Evolutionary conservation across 2,329 filamentous ascomycete species (phyloP), one percentile per base, ranked within the genome.

Genomic region (Cladosporium austrohemisphaericum): DNA sequence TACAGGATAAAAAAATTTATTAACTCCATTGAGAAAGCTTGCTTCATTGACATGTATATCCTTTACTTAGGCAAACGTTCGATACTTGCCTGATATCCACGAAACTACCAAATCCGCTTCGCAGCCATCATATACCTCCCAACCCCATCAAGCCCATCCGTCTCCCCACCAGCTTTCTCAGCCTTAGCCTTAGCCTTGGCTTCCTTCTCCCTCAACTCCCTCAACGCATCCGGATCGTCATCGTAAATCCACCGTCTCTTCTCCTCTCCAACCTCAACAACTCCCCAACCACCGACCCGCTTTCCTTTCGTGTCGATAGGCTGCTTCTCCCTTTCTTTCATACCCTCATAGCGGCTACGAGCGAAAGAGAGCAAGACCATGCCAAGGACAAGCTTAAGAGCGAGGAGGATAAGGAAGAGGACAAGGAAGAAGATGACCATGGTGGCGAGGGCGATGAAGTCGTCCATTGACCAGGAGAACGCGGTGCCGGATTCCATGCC

Each of bases 61-160:
- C n/a, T n/a, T n/a, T n/a, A n/a, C n/a, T n/a, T n/a, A n/a, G n/a
- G n/a, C n/a, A 0, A 59, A 70, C 23, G 43, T 45, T 1, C 75
- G n/a, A n/a, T n/a, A n/a, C n/a, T n/a, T n/a, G n/a, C n/a, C n/a
- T n/a, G n/a, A 10, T 13, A 8, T 36, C 13, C 4, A 5, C 19
- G 8, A 4, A 13, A 11, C 38, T 71, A 97, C 93, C 93, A 98
- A 60, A 98, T 98, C 65, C 93, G 79, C 77, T 96, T 97, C 0
- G 89, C 88, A 60, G 90, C 85, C 93, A 97, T 96, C 65, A 90
- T 89, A 71, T 96, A 98, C 60, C 93, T 78, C 59, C 77, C 81
- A 55, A 83, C 88, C 65, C 72, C 81, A 62, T 77, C 86, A 68
- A 81, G 81, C 65, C 40, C 47, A 46, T 80, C 81, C 45, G 80